Base-by-base conservation (phyloP, 208 protist genomes). In the Acanthamoeba culbertsoni region DNA sequence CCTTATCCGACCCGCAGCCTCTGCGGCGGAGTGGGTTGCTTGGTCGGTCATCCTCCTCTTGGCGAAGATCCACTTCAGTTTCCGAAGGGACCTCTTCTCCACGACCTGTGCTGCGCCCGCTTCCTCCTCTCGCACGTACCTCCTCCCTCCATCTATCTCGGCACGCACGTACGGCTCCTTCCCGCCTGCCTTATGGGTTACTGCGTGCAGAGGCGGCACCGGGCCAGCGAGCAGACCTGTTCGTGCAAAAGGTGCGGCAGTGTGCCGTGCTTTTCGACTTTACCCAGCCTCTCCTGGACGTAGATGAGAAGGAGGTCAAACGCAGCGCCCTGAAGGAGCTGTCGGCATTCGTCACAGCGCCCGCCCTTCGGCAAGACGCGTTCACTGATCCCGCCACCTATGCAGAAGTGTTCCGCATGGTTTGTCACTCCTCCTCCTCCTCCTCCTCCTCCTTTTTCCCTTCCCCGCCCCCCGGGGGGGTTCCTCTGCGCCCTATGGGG, bases 201-300 rank as follows among this genome's bases (percentile, higher is more conserved):
- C 65, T 14, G 12, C 28, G 28, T 16, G 28, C 65, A 88, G 77
- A 88, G 40, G 77, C 31, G 26, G 20, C 16, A 14, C n/a, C 23
- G 12, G 40, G 20, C 14, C 45, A 88, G 48, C 20, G 77, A 35
- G 37, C 23, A 28, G 45, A 65, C 14, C 77, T 88, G 28, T 62
- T 88, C 28, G 45, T 65, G 23, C 40, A 88, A 31, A 88, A 88
- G 77, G 28, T 88, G n/a, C 77, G 77, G 40, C 77, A 88, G 42
- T 88, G 77, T 33, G 16, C n/a, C 48, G 48, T 88, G 48, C 18
- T 88, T 23, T 63, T 88, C 23, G 48, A 48, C 40, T 88, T 55
- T 55, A 62, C 20, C 37, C 12, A 63, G 12, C 77, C 77, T 35
- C 28, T 31, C 18, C 28, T 33, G 16, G 77, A 88, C 62, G 40